Evolutionary conservation across 106 monocot species (phyloP), one percentile per base, ranked within the genome.

Genomic region (Amphibolis antarctica): DNA sequence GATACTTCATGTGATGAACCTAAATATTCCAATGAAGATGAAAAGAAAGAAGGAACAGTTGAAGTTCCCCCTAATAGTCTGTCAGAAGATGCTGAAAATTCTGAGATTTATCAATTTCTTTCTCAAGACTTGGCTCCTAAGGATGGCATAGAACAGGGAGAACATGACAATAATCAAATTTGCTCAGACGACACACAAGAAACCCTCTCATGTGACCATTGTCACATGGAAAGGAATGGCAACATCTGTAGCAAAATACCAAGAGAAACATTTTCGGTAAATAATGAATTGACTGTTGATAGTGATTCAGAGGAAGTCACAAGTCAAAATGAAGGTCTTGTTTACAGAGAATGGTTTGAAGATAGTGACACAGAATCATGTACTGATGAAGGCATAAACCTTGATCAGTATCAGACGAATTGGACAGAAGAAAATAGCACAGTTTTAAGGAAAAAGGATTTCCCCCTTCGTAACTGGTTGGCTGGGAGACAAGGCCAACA

Each of bases 401-500:
- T 47, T 14, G 20, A 63, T 23, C 62, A 15, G 44, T 13, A 0
- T 57, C 20, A 24, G 5, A 51, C 29, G 31, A 57, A 63, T 50
- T 72, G 60, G 62, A 30, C 15, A 24, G 55, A 49, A 66, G 61
- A 57, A 55, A 55, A 61, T 31, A 72, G 67, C 62, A 63, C 46
- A 13, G 60, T 44, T 55, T 77, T 62, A 21, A 53, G 26, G 5
- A 22, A 63, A 1, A 18, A 56, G 9, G 9, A 23, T 42, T 55
- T 53, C 36, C 20, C 62, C 20, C 51, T 70, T 52, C 59, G 23
- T 17, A 28, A 56, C 19, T 65, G 64, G 64, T 42, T 72, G 17
- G 21, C 48, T 64, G 14, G 25, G 14, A 13, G 28, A 48, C 45
- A 64, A 19, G 29, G 15, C 45, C 25, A 25, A 24, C 11, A 46